A percentile compares a stretch with the other conserved stretches of the same genome.
Conservation (phyloP, 129 eudicot species). For the Artemisia annua region DNA sequence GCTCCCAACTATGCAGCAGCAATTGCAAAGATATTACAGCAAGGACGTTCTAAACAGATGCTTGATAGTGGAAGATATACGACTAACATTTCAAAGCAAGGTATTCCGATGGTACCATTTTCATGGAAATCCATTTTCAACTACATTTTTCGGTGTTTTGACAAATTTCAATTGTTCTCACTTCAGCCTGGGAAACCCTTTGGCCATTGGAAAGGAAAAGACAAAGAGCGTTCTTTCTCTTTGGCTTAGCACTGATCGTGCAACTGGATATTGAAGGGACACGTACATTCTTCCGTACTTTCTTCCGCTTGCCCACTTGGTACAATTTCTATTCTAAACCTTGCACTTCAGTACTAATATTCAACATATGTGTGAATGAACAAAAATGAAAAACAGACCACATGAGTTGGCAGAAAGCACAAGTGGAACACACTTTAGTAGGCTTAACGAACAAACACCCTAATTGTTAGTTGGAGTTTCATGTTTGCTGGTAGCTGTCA, state of each 20-base stretch:
- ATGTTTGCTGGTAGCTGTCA: no score
- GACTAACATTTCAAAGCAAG: constrained; percentile 79
- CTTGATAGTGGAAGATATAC: constrained; percentile 35
- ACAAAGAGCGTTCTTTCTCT: constrained; percentile 93
- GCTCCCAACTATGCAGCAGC: constrained; percentile 93
- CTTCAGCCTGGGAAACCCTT: constrained; percentile 90
- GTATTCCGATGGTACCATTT: constrained; percentile 34
- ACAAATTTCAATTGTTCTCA: neutral
- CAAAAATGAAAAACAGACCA: neutral
- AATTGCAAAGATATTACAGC: constrained; percentile 70
- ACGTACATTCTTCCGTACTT: constrained; percentile 82
- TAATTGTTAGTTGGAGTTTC: neutral
- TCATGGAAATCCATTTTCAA: constrained; percentile 16
- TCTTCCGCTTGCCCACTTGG: constrained; percentile 95
- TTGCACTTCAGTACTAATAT: constrained; percentile 2
- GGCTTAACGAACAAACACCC: neutral
- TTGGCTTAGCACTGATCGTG: constrained; percentile 86
- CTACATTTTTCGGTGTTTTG: constrained; percentile 4
- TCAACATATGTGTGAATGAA: neutral
- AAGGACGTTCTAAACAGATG: constrained; percentile 42
- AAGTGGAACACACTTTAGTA: neutral
- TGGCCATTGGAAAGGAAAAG: constrained; percentile 98
- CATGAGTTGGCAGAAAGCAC: neutral
- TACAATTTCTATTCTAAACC: constrained; percentile 22
- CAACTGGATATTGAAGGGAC: constrained; percentile 94